Conservation (phyloP, 306 rosid genomes). For the Sesbania bispinosa region DNA sequence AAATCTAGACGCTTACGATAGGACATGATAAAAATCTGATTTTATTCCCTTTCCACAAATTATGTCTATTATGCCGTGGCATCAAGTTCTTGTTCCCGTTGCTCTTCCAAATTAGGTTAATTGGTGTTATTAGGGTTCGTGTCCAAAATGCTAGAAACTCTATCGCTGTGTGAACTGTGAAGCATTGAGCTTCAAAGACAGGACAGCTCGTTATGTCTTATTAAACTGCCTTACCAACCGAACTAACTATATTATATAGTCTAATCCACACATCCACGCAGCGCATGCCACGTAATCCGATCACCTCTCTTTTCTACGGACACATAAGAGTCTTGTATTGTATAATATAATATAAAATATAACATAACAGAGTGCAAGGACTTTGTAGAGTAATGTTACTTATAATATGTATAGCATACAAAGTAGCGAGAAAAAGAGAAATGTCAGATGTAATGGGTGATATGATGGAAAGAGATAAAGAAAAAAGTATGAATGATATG, state of each 20-base stretch:
- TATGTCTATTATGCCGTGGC: constrained; percentile 19
- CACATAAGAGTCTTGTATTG: no score
- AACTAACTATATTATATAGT: background rate
- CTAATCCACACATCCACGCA: no score
- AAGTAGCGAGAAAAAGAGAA: no score
- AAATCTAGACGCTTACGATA: constrained; percentile 40
- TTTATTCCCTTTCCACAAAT: constrained; percentile 45
- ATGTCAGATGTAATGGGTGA: no score
- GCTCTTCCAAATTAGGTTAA: background rate
- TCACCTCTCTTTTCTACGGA: no score
- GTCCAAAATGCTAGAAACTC: background rate
- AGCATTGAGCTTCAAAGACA: background rate
- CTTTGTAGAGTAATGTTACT: no score
- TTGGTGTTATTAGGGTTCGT: background rate
- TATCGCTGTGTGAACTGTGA: background rate
- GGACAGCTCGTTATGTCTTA: constrained; percentile 27
- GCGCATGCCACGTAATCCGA: no score
- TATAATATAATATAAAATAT: no score
- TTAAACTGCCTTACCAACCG: constrained; percentile 17
- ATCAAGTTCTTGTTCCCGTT: background rate
- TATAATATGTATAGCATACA: no score
- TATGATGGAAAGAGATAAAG: no score
- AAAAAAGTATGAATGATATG: no score
- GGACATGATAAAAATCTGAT: constrained; percentile 36
- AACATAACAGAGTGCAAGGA: no score